phyloP scores from a whole-genome alignment of 176 grass and related monocot genomes.

The Paspalum notatum region DNA sequence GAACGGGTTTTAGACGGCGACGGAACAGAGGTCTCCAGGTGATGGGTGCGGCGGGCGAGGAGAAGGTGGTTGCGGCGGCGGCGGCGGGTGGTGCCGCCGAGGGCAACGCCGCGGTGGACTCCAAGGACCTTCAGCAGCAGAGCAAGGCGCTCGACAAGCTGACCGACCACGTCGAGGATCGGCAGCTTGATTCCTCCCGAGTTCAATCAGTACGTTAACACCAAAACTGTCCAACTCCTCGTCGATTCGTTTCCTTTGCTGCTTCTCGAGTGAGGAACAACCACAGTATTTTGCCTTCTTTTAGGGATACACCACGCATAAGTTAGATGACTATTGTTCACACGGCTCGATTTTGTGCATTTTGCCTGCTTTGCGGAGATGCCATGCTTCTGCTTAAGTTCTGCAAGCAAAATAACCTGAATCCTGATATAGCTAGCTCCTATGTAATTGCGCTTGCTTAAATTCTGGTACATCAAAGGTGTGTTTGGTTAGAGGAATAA shows the following conservation, averaged over 20 bases:
- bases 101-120: slow-evolving; percentile 51
- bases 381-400: neutral
- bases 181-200: slow-evolving; percentile 95
- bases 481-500: too few species aligned
- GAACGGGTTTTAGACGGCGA: slow-evolving; percentile 52
- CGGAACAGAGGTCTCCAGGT: neutral
- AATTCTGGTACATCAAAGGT: neutral
- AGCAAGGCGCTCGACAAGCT: slow-evolving; percentile 99
- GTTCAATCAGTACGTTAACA: slow-evolving; percentile 66
- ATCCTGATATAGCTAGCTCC: neutral
- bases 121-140: slow-evolving; percentile 93
- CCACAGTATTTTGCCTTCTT: slow-evolving; percentile 19
- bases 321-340: neutral
- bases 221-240: neutral
- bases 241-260: neutral
- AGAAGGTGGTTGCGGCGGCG: slow-evolving; percentile 44
- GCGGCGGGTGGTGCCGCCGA: slow-evolving; percentile 26
- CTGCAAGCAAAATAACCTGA: neutral
- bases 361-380: neutral
- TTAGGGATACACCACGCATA: neutral
- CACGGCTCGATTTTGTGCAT: neutral
- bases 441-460: neutral
- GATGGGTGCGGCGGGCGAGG: slow-evolving; percentile 49
- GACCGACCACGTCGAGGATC: slow-evolving; percentile 95
- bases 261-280: neutral